Evolutionary conservation across 495 filamentous ascomycete genomes (phyloP), one percentile per base, ranked within the genome.

Genomic region (Poronia punctata): DNA sequence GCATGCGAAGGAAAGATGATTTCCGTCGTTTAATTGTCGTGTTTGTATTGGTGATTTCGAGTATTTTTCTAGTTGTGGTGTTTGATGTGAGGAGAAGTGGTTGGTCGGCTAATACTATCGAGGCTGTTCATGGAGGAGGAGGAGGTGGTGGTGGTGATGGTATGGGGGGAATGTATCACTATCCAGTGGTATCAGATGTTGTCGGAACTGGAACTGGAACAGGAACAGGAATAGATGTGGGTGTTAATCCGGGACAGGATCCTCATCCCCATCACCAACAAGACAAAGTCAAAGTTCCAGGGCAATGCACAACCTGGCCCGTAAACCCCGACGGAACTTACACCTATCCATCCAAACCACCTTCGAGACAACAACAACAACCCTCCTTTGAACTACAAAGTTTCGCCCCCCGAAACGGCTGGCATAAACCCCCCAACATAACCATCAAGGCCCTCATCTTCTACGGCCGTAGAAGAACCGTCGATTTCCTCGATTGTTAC

Each of bases 401-500:
- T 21, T 47, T 47, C 23, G 56, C 47, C 9, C 53, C 56, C 1
- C 35, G 42, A 12, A 50, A 38, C 6, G 56, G 53, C 2, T 59
- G 53, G 53, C 44, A 59, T 21, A 75, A 74, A 42, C 69, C 70
- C 3, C 36, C 46, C 7, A 61, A 54, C 3, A 51, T 75, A 17
- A 64, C 65, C 20, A 57, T 76, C 27, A 59, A 74, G 33, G 74
- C 64, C 12, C 43, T 76, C 30, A 64, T 78, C 16, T 72, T 72
- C 21, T 74, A 72, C 48, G 65, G 60, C 34, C 47, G 65, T 30
- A 57, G 59, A 47, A 60, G 68, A 43, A 60, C 56, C 5, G 71
- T 71, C 12, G 59, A 60, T n/a, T 67, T 76, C 21, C 40, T 78
- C 31, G 67, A 77, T 32, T 77, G 74, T 35, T 78, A 78, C 42